These are phyloP conservation scores for Tulasnella sp. DNA, from an alignment of 768 basidiomycete genomes.

Conservation along the genomic window DNA sequence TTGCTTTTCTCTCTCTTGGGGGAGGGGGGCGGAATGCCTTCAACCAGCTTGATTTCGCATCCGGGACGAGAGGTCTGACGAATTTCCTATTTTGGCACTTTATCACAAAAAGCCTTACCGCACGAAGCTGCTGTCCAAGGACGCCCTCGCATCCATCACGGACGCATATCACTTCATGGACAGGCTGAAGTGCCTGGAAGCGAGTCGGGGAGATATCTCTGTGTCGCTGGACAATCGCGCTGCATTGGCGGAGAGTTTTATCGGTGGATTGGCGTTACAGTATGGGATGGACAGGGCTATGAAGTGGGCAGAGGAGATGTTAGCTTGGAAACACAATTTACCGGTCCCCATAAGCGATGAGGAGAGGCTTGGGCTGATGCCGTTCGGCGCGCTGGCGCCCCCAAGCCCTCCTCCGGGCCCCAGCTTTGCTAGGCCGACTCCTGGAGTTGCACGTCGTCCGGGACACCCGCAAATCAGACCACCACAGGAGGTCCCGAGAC, in stretches of 20 bases:
- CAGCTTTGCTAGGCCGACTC: background rate
- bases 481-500: background rate
- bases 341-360: background rate
- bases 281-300: background rate
- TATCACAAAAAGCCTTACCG: background rate
- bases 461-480: background rate
- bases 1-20: background rate
- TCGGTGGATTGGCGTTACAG: slow-evolving; percentile 1
- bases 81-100: background rate
- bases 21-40: too few relatives aligned
- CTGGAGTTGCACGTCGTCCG: background rate
- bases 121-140: background rate
- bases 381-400: background rate
- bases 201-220: background rate
- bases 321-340: background rate
- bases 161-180: background rate
- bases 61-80: too few relatives aligned
- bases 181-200: background rate
- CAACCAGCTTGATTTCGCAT: too few relatives aligned
- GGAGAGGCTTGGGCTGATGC: background rate
- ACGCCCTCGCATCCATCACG: slow-evolving; percentile 3
- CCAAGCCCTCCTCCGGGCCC: background rate
- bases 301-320: slow-evolving; percentile 3
- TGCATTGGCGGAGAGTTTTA: background rate
- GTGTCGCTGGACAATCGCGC: background rate